Evolutionary conservation across 2,329 filamentous ascomycete species (phyloP), one percentile per base, ranked within the genome.

Genomic region (Geoglossum cookeanum): DNA sequence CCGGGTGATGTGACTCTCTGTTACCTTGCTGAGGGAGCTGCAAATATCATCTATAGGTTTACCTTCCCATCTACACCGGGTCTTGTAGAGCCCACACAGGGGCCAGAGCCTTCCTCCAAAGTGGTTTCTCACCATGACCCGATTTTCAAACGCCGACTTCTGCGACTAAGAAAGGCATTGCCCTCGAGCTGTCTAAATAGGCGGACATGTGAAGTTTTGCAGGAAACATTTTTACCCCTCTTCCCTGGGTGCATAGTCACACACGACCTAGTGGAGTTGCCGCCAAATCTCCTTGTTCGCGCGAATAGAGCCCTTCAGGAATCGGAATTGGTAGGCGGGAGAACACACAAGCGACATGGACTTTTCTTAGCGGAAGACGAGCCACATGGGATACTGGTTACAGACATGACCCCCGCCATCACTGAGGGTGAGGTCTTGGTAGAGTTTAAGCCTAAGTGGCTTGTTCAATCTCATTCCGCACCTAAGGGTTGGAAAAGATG

Each of bases 371-470:
- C 73, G 3, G n/a, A 60, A n/a, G 71, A 75, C 13, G 78, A 84
- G 62, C 68, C 66, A 3, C 78, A 80, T 64, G 86, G 81, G 4
- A 78, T 88, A 63, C 70, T 91, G 3, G 77, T 91, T 54, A 83
- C 83, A 59, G 84, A 90, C 64, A 90, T 91, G 84, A 77, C 75
- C 1, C 71, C 73, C 5, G 64, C 67, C 0, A 65, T 64, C 3
- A 64, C 65, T 53, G 67, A 53, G 49, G 57, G 53, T 17, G 60
- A 72, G 55, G 63, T 68, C 4, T 66, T 85, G 35, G 71, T 86
- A 58, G 85, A 91, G 66, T 84, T 91, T 70, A 92, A 92, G 67
- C 86, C 87, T 13, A 92, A 92, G 69, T 92, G 87, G 87, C 77
- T 92, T 30, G 71, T 76, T 7, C 85, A 89, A 66, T 90, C 85